Conservation (phyloP, 2,329 filamentous ascomycete species). For the Orbilia ellipsospora region DNA sequence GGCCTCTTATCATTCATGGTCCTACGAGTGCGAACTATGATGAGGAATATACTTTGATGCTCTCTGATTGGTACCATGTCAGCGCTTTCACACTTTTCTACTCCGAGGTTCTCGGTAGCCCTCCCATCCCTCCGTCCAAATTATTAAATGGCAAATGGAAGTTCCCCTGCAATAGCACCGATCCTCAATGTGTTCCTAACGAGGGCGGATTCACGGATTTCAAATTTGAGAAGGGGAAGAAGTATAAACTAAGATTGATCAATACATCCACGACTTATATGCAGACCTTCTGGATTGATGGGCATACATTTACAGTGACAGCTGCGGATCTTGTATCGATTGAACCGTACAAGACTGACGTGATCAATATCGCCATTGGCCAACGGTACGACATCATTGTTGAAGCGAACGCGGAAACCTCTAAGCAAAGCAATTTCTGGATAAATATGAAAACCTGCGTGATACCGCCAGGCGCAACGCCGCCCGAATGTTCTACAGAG, state of each 20-base stretch:
- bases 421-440: conserved; percentile 63
- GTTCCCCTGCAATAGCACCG: conserved; percentile 56
- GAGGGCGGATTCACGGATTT: conserved; percentile 52
- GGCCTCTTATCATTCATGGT: conserved; percentile 72
- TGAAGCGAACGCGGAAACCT: conserved; percentile 61
- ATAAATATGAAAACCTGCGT: conserved; percentile 62
- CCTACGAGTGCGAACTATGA: conserved; percentile 72
- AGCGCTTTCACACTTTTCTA: conserved; percentile 60
- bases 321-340: conserved; percentile 73
- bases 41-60: conserved; percentile 71
- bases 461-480: conserved; percentile 27
- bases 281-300: conserved; percentile 67
- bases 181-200: conserved; percentile 57
- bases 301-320: conserved; percentile 73
- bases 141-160: conserved; percentile 48
- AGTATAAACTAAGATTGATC: conserved; percentile 63
- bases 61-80: conserved; percentile 74
- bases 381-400: conserved; percentile 66
- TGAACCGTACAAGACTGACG: conserved; percentile 71
- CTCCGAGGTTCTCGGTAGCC: conserved; percentile 58
- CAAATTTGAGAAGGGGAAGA: conserved; percentile 53
- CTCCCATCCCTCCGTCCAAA: conserved; percentile 30
- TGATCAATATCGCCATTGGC: conserved; percentile 71
- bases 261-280: conserved; percentile 62
- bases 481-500: conserved; percentile 21